These are phyloP conservation scores for Zygotorulaspora chibaensis DNA, from an alignment of 805 yeast genomes.

Conservation along the genomic window DNA sequence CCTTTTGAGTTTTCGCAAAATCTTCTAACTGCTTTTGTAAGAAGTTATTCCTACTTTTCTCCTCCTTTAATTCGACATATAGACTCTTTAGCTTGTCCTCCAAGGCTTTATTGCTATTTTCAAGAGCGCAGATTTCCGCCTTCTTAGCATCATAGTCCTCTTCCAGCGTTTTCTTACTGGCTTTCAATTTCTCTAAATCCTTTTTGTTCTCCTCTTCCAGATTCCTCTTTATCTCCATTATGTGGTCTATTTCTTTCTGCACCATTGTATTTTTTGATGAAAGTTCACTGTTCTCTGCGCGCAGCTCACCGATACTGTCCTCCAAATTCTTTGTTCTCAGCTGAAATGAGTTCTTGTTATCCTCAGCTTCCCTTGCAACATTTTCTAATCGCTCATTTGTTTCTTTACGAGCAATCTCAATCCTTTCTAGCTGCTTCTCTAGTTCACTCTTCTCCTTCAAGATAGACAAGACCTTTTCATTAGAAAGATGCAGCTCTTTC, in stretches of 20 bases:
- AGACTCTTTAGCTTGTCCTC: conserved; percentile 19
- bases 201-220: not conserved
- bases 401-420: not conserved
- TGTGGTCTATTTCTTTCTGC: not conserved
- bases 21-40: not conserved
- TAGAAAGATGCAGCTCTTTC: not conserved
- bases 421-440: not conserved
- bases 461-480: not conserved
- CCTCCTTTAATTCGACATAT: conserved; percentile 8
- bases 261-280: not conserved
- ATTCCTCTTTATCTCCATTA: not conserved
- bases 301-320: not conserved
- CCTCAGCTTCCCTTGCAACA: not conserved
- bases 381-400: not conserved
- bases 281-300: not conserved
- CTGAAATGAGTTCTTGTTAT: not conserved
- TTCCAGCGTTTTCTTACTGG: not conserved
- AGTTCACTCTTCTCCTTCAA: not conserved
- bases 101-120: conserved; percentile 17
- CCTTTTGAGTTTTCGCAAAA: conserved; percentile 7
- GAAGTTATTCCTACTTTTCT: not conserved
- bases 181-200: not conserved
- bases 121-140: conserved; percentile 8
- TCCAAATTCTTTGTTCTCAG: conserved; percentile 2
- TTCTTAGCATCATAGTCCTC: not conserved